These are phyloP conservation scores for Bipolaris victoriae DNA, from an alignment of 2,329 filamentous ascomycete genomes.

Conservation along the genomic window DNA sequence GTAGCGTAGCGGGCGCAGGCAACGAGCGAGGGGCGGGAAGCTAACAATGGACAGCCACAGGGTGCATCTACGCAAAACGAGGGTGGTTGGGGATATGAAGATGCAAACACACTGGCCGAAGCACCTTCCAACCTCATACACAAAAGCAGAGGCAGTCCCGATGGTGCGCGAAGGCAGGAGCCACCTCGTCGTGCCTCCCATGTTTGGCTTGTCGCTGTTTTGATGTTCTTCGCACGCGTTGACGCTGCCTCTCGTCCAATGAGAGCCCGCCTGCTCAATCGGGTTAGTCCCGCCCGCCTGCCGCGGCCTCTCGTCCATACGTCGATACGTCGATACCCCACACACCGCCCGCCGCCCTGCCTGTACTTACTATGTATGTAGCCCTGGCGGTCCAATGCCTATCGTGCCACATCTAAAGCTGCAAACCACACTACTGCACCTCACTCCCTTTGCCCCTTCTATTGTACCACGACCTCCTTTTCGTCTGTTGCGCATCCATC, in stretches of 20 bases:
- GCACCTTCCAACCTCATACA: background rate
- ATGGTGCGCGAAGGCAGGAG: constrained; percentile 21
- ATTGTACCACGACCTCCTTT: constrained; percentile 19
- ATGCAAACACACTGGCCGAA: background rate
- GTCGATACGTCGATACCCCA: constrained; percentile 11
- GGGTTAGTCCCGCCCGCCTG: constrained; percentile 4
- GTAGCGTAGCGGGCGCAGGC: constrained; percentile 14
- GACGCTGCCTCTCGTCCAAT: constrained; percentile 24
- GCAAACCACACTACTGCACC: constrained; percentile 21
- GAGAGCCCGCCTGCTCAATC: constrained; percentile 6
- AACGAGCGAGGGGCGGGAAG: constrained; percentile 15
- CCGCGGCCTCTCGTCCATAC: constrained; percentile 9
- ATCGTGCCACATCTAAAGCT: constrained; percentile 18
- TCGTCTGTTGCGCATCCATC: constrained; percentile 23
- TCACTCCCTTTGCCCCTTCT: constrained; percentile 15
- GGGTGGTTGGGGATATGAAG: background rate
- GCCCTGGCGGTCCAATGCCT: constrained; percentile 28
- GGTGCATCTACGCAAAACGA: constrained; percentile 13
- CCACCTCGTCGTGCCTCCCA: constrained; percentile 24
- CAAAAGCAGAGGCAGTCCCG: constrained; percentile 15
- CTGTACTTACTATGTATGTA: constrained; percentile 7
- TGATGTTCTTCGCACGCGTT: constrained; percentile 29
- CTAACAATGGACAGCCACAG: constrained; percentile 9
- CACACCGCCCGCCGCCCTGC: constrained; percentile 14
- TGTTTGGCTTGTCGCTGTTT: constrained; percentile 40